phyloP scores from a whole-genome alignment of 2,329 filamentous ascomycete genomes.

The Onygenales sp. region DNA sequence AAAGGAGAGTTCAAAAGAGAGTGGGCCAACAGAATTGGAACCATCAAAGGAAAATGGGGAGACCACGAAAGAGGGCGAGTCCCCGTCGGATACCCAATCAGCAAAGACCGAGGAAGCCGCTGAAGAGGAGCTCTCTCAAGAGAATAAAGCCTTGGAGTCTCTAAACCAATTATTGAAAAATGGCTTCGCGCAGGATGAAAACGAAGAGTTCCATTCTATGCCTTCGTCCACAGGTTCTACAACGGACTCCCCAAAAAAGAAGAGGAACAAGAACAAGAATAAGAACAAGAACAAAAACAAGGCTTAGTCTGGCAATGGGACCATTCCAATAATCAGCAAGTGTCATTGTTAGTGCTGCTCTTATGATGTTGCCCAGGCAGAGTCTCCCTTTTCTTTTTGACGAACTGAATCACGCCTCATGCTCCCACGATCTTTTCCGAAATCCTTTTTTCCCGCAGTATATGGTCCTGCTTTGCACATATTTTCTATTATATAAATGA shows the following conservation, averaged over 20 bases:
- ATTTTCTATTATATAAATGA: too few species aligned
- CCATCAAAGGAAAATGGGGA: background rate
- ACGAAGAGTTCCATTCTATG: conserved; percentile 34
- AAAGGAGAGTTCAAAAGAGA: background rate
- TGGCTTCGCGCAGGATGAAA: conserved; percentile 12
- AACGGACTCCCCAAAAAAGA: background rate
- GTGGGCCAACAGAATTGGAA: background rate
- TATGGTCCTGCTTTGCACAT: too few species aligned
- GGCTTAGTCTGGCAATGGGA: background rate
- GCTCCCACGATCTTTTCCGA: too few species aligned
- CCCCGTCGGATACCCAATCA: background rate
- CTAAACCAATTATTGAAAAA: background rate
- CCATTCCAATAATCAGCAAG: too few species aligned
- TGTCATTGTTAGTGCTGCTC: too few species aligned
- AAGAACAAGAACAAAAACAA: background rate
- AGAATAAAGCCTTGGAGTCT: background rate
- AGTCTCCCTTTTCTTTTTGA: too few species aligned
- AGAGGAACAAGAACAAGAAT: background rate
- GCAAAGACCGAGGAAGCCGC: background rate
- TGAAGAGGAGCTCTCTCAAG: background rate
- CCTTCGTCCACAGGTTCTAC: conserved; percentile 15
- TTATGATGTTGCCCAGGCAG: too few species aligned
- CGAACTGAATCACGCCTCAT: too few species aligned
- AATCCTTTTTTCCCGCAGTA: too few species aligned
- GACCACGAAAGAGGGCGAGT: too few species aligned